These are phyloP conservation scores for Magnolia kwangsiensis DNA, from an alignment of 164 flowering plant genomes.

Conservation along the genomic window DNA sequence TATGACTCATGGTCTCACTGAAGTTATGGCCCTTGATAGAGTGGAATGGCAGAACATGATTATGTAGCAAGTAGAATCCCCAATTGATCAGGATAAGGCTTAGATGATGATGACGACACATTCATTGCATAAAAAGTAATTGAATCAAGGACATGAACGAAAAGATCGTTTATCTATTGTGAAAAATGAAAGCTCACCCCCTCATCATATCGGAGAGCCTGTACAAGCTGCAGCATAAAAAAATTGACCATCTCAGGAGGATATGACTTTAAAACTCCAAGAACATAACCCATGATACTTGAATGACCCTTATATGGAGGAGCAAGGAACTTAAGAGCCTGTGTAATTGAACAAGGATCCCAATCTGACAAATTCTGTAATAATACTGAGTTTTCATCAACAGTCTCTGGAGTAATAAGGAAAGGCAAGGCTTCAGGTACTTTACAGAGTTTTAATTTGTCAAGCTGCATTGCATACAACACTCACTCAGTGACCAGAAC, in stretches of 20 bases:
- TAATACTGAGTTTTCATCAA: slow-evolving; percentile 77
- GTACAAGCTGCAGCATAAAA: slow-evolving; percentile 98
- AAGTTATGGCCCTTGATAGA: too few species aligned
- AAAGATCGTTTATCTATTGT: too few species aligned
- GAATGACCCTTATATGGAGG: slow-evolving; percentile 94
- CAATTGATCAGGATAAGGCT: too few species aligned
- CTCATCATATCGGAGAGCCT: slow-evolving; percentile 87
- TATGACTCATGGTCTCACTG: too few species aligned
- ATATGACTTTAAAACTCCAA: slow-evolving; percentile 90
- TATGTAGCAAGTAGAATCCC: too few species aligned
- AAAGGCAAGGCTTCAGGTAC: slow-evolving; percentile 93
- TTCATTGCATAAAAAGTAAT: too few species aligned
- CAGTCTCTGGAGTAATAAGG: slow-evolving; percentile 89
- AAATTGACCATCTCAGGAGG: slow-evolving; percentile 95
- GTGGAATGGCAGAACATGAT: too few species aligned
- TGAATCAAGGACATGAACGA: too few species aligned
- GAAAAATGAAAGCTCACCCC: slow-evolving; percentile 45
- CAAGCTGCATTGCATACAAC: slow-evolving; percentile 41
- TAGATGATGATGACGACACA: too few species aligned
- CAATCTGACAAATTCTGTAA: slow-evolving; percentile 93
- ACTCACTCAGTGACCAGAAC: background rate
- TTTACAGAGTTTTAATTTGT: slow-evolving; percentile 66
- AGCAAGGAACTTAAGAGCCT: slow-evolving; percentile 88
- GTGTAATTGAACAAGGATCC: slow-evolving; percentile 96
- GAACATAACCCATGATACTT: slow-evolving; percentile 95